Evolutionary conservation across 2,329 filamentous ascomycete genomes (phyloP).

Genomic region (Akanthomyces dipterigenus): DNA sequence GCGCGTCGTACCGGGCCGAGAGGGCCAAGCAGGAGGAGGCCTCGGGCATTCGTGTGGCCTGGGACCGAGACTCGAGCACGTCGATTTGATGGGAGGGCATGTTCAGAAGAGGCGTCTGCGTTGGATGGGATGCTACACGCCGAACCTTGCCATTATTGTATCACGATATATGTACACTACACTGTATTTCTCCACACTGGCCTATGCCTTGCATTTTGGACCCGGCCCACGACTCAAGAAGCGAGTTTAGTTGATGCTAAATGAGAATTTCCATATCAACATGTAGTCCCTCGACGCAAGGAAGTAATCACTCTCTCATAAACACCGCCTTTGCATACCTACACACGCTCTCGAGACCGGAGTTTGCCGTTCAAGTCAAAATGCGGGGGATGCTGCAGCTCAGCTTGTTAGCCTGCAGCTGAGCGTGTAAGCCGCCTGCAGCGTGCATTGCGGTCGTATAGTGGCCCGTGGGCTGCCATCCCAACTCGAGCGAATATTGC

Average conservation of each 20-base stretch:
- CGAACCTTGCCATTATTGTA: not conserved
- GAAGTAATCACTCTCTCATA: not conserved
- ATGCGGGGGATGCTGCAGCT: too few species aligned
- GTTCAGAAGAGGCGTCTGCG: not conserved
- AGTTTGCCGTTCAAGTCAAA: too few species aligned
- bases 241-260: not conserved
- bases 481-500: too few species aligned
- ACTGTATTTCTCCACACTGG: conserved; percentile 5
- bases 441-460: too few species aligned
- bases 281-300: too few species aligned
- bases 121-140: not conserved
- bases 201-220: not conserved
- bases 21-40: conserved; percentile 46
- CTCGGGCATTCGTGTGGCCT: conserved; percentile 41
- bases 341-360: too few species aligned
- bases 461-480: too few species aligned
- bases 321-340: not conserved
- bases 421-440: too few species aligned
- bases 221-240: not conserved
- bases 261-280: too few species aligned
- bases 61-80: conserved; percentile 23
- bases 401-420: too few species aligned
- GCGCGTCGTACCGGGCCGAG: conserved; percentile 50
- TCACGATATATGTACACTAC: not conserved
- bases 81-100: not conserved